These are phyloP conservation scores for Selaginella tamariscina DNA, from an alignment of 75 land plant genomes.

Conservation along the genomic window DNA sequence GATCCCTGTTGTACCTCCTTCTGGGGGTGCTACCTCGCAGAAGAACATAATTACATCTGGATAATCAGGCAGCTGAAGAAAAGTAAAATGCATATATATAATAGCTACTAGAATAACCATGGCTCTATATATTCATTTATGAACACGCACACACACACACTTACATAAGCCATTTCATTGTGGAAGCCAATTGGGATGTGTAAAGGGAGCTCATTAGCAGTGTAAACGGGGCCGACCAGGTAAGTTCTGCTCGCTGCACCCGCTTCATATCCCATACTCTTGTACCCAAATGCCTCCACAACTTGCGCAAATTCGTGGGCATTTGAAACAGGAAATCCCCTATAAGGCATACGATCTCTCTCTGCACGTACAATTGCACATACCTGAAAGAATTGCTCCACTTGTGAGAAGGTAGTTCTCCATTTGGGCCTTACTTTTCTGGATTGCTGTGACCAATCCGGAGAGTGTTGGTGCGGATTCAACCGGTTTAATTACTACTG, in stretches of 20 bases:
- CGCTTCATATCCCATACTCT: neutral
- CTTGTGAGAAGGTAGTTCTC: neutral
- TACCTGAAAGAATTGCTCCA: neutral
- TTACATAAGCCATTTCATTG: neutral
- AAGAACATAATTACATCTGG: constrained; percentile 1
- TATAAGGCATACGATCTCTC: too few species aligned
- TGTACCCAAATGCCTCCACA: neutral
- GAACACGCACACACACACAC: neutral
- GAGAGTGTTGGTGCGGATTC: too few species aligned
- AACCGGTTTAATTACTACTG: too few species aligned
- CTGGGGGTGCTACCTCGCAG: constrained; percentile 6
- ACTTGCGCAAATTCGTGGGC: neutral
- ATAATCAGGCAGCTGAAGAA: neutral
- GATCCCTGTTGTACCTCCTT: constrained; percentile 1
- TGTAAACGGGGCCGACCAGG: neutral
- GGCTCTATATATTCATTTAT: neutral
- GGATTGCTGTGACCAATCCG: neutral
- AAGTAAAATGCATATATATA: neutral
- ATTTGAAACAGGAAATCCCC: neutral
- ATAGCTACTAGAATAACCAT: neutral
- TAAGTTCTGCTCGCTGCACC: neutral
- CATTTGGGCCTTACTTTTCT: neutral
- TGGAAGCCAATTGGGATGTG: neutral
- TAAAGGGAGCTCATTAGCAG: neutral
- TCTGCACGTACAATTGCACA: too few species aligned